phyloP scores from a whole-genome alignment of 129 eudicot genomes.

The Flaveria linearis region DNA sequence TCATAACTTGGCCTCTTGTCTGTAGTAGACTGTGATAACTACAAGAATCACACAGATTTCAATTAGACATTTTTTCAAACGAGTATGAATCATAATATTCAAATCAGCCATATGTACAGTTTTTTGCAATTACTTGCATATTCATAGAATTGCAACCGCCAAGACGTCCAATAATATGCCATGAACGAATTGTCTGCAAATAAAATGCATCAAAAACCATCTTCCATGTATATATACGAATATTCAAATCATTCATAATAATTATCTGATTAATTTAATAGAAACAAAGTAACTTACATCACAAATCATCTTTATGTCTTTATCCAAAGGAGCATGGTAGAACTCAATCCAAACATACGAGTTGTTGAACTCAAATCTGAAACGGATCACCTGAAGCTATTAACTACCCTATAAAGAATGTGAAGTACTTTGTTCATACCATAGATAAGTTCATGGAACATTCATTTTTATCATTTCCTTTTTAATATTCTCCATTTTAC shows the following conservation, averaged over 20 bases:
- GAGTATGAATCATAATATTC: background rate
- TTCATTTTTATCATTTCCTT: background rate
- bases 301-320: slow-evolving; percentile 73
- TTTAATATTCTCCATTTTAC: background rate
- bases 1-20: slow-evolving; percentile 89
- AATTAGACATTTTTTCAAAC: background rate
- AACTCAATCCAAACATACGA: slow-evolving; percentile 94
- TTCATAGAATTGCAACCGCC: slow-evolving; percentile 97
- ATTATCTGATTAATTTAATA: background rate
- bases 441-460: slow-evolving; percentile 14
- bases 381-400: slow-evolving; percentile 16
- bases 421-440: slow-evolving; percentile 4
- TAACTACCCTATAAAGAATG: background rate
- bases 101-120: background rate
- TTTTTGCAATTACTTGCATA: slow-evolving; percentile 68
- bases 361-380: slow-evolving; percentile 83
- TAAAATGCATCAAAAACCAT: slow-evolving; percentile 5
- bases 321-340: slow-evolving; percentile 83
- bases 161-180: slow-evolving; percentile 97
- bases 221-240: background rate
- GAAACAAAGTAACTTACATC: slow-evolving; percentile 61
- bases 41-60: slow-evolving; percentile 22
- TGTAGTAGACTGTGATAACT: slow-evolving; percentile 85
- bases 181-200: slow-evolving; percentile 79
- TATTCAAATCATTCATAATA: background rate